Conservation (phyloP, 2,329 filamentous ascomycete species). For the Alternaria angustiovoidea region DNA sequence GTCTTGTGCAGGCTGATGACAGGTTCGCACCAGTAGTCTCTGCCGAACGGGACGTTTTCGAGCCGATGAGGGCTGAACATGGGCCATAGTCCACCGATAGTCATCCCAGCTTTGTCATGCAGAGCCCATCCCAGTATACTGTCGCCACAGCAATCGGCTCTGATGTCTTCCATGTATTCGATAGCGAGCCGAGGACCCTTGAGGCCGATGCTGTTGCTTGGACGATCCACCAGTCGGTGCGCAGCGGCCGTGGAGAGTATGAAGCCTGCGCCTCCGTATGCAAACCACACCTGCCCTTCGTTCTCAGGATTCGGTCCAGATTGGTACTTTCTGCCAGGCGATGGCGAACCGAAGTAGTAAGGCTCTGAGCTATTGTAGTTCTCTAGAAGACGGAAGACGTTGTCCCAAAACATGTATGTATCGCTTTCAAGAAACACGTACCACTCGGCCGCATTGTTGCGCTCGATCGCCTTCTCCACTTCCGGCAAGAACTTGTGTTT, state of each 20-base stretch:
- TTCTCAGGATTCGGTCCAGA: too few species aligned
- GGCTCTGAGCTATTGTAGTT: too few species aligned
- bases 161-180: neutral
- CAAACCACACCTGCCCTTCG: neutral
- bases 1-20: too few species aligned
- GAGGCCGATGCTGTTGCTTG: neutral
- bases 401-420: neutral
- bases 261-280: neutral
- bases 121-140: neutral
- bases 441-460: neutral
- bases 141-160: neutral
- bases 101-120: neutral
- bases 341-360: too few species aligned
- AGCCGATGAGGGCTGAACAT: too few species aligned
- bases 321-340: too few species aligned
- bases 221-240: neutral
- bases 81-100: too few species aligned
- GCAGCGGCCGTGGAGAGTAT: neutral
- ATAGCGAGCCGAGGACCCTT: neutral
- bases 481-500: neutral
- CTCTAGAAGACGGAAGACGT: neutral
- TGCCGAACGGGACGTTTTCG: too few species aligned
- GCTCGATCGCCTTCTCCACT: neutral
- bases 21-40: too few species aligned
- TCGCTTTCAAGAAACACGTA: neutral